These are phyloP conservation scores for Kluyveromyces siamensis DNA, from an alignment of 805 yeast species.

Conservation along the genomic window DNA sequence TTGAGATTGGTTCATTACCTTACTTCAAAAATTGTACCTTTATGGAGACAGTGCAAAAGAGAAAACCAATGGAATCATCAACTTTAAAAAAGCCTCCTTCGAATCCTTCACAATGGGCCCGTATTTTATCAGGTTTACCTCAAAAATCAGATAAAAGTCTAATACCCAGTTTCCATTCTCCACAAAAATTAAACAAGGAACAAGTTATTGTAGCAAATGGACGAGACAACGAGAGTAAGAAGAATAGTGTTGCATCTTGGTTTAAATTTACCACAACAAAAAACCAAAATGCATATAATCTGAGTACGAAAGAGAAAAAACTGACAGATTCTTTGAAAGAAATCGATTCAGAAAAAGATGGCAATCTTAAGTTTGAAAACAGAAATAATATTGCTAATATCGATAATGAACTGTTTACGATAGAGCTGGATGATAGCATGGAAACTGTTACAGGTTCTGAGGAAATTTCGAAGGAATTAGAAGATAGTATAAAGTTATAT, in stretches of 20 bases:
- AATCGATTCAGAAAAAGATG: neutral
- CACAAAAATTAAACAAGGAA: neutral
- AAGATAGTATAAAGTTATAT: neutral
- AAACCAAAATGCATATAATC: neutral
- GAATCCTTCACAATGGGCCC: slow-evolving; percentile 1
- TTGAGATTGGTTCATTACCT: slow-evolving; percentile 37
- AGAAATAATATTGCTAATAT: neutral
- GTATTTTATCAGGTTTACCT: slow-evolving; percentile 2
- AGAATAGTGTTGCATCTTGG: slow-evolving; percentile 2
- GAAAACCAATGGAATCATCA: neutral
- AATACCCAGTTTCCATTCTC: neutral
- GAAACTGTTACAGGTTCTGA: slow-evolving; percentile 1
- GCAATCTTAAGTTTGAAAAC: neutral
- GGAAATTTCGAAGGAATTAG: neutral
- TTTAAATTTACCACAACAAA: slow-evolving; percentile 1
- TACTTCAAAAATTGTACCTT: slow-evolving; percentile 43
- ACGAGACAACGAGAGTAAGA: neutral
- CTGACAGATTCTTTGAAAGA: neutral
- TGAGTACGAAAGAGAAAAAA: neutral
- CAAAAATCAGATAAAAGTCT: neutral
- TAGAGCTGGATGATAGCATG: slow-evolving; percentile 3
- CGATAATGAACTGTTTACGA: slow-evolving; percentile 1
- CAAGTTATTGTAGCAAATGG: neutral
- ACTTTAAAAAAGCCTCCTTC: neutral
- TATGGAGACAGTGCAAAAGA: slow-evolving; percentile 10